Evolutionary conservation across 2,329 filamentous ascomycete genomes (phyloP).

Genomic region (Trichothecium sympodiale): DNA sequence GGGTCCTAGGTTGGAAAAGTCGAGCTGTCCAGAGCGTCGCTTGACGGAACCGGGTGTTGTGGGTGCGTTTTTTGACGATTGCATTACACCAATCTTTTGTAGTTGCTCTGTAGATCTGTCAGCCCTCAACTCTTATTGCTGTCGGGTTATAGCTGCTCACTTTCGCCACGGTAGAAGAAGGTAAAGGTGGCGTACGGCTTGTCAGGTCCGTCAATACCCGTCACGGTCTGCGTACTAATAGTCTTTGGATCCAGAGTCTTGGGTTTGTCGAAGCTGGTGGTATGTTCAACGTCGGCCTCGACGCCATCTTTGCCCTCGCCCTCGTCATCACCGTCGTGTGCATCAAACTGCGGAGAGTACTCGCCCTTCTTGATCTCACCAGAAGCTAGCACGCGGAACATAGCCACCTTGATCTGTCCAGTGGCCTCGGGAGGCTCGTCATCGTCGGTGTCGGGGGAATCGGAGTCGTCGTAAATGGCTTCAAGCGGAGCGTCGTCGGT

Average conservation of each 20-base stretch:
- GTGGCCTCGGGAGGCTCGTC: conserved; percentile 89
- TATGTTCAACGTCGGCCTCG: conserved; percentile 85
- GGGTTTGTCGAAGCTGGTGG: conserved; percentile 93
- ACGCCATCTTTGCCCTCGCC: conserved; percentile 43
- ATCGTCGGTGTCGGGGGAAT: conserved; percentile 64
- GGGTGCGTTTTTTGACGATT: conserved; percentile 52
- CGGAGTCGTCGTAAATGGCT: conserved; percentile 55
- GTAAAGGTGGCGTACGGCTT: conserved; percentile 96
- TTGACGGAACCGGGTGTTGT: conserved; percentile 54
- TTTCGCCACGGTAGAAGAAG: conserved; percentile 92
- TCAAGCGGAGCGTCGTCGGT: conserved; percentile 68
- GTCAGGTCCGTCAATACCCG: conserved; percentile 89
- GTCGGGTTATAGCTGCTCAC: conserved; percentile 43
- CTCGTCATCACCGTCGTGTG: conserved; percentile 86
- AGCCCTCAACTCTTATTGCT: too few relatives aligned
- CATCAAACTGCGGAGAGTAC: conserved; percentile 95
- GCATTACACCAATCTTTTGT: conserved; percentile 87
- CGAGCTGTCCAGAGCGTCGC: conserved; percentile 69
- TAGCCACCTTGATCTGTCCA: conserved; percentile 94
- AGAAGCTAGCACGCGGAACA: conserved; percentile 89
- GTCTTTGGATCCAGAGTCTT: conserved; percentile 93
- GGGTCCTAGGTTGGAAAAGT: conserved; percentile 76
- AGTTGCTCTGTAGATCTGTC: conserved; percentile 58
- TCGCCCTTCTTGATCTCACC: conserved; percentile 97
- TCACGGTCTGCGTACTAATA: conserved; percentile 98